Conservation (phyloP, 176 grass and related monocot species). For the Aechmea fasciata region DNA sequence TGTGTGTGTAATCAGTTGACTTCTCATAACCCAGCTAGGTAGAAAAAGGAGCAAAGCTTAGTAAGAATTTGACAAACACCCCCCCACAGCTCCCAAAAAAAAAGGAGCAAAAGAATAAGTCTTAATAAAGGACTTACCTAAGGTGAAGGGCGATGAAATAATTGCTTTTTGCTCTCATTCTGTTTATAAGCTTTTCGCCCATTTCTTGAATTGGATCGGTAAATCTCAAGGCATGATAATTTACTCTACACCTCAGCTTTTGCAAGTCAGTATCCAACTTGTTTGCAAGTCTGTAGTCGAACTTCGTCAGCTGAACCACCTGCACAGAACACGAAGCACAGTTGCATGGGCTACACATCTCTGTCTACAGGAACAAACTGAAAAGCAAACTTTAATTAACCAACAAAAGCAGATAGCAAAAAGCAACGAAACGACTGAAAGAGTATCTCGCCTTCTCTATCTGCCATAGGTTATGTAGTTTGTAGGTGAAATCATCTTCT, state of each 20-base stretch:
- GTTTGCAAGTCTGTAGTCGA: conserved; percentile 93
- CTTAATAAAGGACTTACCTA: conserved; percentile 31
- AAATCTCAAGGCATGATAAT: conserved; percentile 81
- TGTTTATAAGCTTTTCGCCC: conserved; percentile 64
- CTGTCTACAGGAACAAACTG: neutral
- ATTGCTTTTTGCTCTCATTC: conserved; percentile 76
- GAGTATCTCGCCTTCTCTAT: neutral
- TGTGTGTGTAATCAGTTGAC: neutral
- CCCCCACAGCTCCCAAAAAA: too few relatives aligned
- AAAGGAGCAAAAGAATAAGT: too few relatives aligned
- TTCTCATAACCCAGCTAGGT: neutral
- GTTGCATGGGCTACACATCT: conserved; percentile 1
- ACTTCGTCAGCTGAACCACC: conserved; percentile 90
- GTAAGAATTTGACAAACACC: too few relatives aligned
- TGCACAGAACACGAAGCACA: conserved; percentile 30
- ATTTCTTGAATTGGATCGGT: conserved; percentile 71
- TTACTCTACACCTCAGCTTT: conserved; percentile 90
- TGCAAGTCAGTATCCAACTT: conserved; percentile 81
- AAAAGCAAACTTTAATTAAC: neutral
- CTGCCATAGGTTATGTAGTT: neutral
- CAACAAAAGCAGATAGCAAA: neutral
- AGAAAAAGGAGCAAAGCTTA: neutral
- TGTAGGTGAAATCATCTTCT: neutral
- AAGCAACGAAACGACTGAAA: neutral
- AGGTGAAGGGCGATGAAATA: conserved; percentile 96